These are phyloP conservation scores for Chrysochromulina parva DNA, from an alignment of 78 protist species.

Conservation along the genomic window DNA sequence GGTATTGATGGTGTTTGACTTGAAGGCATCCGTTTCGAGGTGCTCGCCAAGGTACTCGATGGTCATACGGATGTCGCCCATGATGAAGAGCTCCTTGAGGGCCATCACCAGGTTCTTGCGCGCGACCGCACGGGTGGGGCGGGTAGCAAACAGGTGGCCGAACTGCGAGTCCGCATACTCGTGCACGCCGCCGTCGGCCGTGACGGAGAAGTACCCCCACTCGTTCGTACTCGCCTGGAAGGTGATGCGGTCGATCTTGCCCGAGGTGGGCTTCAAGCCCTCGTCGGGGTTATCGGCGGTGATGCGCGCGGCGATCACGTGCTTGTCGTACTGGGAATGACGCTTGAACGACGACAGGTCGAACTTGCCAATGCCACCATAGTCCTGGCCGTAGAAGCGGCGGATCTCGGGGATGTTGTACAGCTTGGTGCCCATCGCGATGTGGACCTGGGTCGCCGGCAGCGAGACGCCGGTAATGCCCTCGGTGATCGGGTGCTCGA, in stretches of 20 bases:
- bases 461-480: conserved; percentile 75
- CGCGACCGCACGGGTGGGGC: conserved; percentile 79
- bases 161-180: conserved; percentile 75
- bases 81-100: conserved; percentile 83
- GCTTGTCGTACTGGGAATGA: conserved; percentile 22
- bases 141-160: conserved; percentile 80
- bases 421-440: conserved; percentile 96
- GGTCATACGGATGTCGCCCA: conserved; percentile 48
- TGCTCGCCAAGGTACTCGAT: conserved; percentile 84
- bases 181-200: conserved; percentile 73
- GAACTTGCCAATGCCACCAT: conserved; percentile 14
- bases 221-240: conserved; percentile 79
- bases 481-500: conserved; percentile 89
- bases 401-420: conserved; percentile 86
- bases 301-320: conserved; percentile 92
- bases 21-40: conserved; percentile 74
- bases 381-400: conserved; percentile 42
- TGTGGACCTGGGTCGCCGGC: conserved; percentile 92
- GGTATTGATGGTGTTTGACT: conserved; percentile 59
- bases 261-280: conserved; percentile 40
- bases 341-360: conserved; percentile 62
- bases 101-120: conserved; percentile 78
- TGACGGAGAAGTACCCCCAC: conserved; percentile 93
- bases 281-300: conserved; percentile 97
- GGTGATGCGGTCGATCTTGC: conserved; percentile 79